Evolutionary conservation across 208 protist species (phyloP).

Genomic region (Blechomonas ayalai): DNA sequence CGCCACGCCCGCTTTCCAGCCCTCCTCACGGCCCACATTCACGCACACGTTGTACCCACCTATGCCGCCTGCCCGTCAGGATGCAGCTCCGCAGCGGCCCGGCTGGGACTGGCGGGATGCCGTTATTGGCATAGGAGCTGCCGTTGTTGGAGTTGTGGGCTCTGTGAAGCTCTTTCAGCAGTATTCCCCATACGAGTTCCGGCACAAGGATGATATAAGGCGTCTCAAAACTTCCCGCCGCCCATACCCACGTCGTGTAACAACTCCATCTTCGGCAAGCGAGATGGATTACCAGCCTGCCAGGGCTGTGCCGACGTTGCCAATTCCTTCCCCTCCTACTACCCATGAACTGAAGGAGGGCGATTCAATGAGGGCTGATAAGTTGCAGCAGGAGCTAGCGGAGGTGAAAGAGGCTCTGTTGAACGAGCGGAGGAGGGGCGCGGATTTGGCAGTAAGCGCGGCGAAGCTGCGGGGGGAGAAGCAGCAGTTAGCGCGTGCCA

Average conservation of each 20-base stretch:
- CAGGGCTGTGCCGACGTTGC: too few species aligned
- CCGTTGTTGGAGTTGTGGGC: conserved; percentile 31
- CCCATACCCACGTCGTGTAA: conserved; percentile 1
- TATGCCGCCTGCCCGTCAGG: conserved; percentile 17
- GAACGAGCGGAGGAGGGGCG: conserved; percentile 51
- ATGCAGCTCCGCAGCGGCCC: conserved; percentile 10
- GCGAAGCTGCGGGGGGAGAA: conserved; percentile 54
- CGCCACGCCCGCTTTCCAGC: too few species aligned
- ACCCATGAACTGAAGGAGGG: too few species aligned
- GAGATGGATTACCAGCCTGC: background rate
- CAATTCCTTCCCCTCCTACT: too few species aligned
- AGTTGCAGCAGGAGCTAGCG: conserved; percentile 29
- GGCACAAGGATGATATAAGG: conserved; percentile 41
- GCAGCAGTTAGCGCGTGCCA: conserved; percentile 32
- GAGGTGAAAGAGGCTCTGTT: conserved; percentile 63
- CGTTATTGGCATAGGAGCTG: conserved; percentile 63
- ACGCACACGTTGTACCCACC: conserved; percentile 39
- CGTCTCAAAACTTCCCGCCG: background rate
- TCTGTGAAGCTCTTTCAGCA: conserved; percentile 58
- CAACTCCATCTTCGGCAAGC: conserved; percentile 8
- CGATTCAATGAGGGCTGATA: too few species aligned
- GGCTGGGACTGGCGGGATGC: conserved; percentile 64
- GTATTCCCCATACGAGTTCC: conserved; percentile 78
- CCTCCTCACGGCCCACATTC: background rate
- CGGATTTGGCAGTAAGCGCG: conserved; percentile 45